phyloP scores from a whole-genome alignment of 805 yeast species.

The Saccharomyces mikatae region DNA sequence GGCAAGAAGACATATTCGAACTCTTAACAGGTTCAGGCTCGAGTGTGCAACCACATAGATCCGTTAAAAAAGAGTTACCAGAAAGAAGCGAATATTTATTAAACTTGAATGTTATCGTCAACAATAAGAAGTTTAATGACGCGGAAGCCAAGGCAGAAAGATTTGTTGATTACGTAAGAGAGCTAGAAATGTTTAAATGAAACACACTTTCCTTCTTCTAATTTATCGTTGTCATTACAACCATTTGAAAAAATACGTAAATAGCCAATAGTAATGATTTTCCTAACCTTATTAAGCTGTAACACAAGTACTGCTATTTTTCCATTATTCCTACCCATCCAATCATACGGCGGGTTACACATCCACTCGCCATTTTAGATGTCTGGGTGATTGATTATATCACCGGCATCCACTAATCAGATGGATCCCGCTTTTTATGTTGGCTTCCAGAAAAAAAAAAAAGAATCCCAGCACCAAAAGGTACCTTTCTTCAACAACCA shows the following conservation, averaged over 20 bases:
- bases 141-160: constrained; percentile 18
- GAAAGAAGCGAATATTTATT: constrained; percentile 11
- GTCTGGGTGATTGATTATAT: neutral
- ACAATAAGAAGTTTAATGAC: constrained; percentile 16
- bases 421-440: neutral
- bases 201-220: neutral
- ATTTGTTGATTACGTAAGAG: constrained; percentile 12
- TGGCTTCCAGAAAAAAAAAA: neutral
- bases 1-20: constrained; percentile 22
- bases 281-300: neutral
- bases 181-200: neutral
- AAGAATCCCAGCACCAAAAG: neutral
- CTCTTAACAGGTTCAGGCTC: constrained; percentile 3
- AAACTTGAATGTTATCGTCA: constrained; percentile 16
- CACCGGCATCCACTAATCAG: neutral
- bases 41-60: neutral
- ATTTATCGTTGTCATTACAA: neutral
- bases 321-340: neutral
- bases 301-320: neutral
- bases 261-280: neutral
- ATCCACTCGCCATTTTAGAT: neutral
- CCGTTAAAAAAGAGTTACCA: neutral
- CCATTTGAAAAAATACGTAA: neutral
- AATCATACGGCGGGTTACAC: neutral
- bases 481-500: neutral